A percentile compares a stretch with the other conserved stretches of the same genome.
Conservation (phyloP, 2,329 filamentous ascomycete genomes). For the Botrytis medusae region DNA sequence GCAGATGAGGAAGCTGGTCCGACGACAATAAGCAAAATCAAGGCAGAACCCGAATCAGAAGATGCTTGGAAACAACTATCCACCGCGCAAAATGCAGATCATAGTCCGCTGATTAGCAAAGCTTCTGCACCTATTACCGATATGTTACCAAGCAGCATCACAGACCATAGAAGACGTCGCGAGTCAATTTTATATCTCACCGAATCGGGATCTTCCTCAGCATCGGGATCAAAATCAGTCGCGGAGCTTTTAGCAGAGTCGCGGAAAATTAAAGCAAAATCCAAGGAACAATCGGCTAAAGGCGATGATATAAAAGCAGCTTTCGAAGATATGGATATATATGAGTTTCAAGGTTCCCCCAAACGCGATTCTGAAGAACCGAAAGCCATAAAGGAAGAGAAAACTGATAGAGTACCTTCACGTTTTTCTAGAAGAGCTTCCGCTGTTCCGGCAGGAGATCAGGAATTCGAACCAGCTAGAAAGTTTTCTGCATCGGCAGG, state of each 20-base stretch:
- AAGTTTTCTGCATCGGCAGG: slow-evolving; percentile 29
- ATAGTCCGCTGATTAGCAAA: slow-evolving; percentile 39
- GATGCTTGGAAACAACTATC: slow-evolving; percentile 37
- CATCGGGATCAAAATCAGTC: slow-evolving; percentile 33
- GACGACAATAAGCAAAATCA: slow-evolving; percentile 29
- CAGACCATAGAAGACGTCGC: slow-evolving; percentile 38
- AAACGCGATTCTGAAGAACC: slow-evolving; percentile 21
- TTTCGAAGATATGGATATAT: slow-evolving; percentile 35
- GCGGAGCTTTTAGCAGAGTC: slow-evolving; percentile 37
- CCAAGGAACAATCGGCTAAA: slow-evolving; percentile 29
- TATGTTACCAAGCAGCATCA: slow-evolving; percentile 33
- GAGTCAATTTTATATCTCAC: slow-evolving; percentile 37
- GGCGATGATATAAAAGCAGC: slow-evolving; percentile 27
- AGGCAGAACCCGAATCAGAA: slow-evolving; percentile 35
- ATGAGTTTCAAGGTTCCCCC: slow-evolving; percentile 37
- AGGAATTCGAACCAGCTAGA: slow-evolving; percentile 34
- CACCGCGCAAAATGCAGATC: slow-evolving; percentile 33
- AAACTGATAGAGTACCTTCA: slow-evolving; percentile 27
- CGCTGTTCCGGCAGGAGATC: slow-evolving; percentile 24
- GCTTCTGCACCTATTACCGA: slow-evolving; percentile 25
- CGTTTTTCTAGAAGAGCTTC: slow-evolving; percentile 34
- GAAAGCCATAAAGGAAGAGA: slow-evolving; percentile 11
- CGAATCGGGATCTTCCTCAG: slow-evolving; percentile 28
- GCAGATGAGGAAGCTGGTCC: slow-evolving; percentile 30
- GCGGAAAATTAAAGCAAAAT: slow-evolving; percentile 34